Evolutionary conservation across 2,329 filamentous ascomycete species (phyloP).

Genomic region (Cordyceps pruinosa): DNA sequence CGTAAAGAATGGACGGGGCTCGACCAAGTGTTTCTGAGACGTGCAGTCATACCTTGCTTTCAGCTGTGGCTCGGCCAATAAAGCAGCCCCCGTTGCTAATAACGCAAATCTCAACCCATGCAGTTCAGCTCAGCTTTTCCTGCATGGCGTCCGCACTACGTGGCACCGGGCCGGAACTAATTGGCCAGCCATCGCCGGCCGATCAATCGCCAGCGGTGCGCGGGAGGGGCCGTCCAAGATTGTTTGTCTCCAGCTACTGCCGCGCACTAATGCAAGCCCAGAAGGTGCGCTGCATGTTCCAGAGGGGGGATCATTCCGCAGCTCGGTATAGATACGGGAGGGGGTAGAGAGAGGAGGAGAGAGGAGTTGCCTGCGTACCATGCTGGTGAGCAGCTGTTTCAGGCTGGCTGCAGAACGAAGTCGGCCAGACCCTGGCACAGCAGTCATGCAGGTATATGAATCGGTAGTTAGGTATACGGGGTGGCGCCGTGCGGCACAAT

Average conservation of each 20-base stretch:
- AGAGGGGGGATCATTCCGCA: background rate
- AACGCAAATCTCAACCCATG: slow-evolving; percentile 1
- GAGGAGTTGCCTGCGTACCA: background rate
- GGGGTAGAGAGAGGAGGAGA: background rate
- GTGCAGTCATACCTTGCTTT: background rate
- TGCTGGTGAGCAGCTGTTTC: slow-evolving; percentile 1
- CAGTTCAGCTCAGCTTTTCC: slow-evolving; percentile 1
- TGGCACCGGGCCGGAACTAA: background rate
- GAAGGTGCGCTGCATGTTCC: background rate
- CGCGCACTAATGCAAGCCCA: slow-evolving; percentile 7
- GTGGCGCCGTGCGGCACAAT: no score
- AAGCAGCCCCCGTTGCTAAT: background rate
- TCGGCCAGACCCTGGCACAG: background rate
- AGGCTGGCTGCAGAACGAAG: background rate
- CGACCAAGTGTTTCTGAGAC: background rate
- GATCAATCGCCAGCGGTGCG: background rate
- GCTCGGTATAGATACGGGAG: background rate
- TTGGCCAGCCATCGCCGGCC: background rate
- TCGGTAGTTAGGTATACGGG: background rate
- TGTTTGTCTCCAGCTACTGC: background rate
- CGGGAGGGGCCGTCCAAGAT: slow-evolving; percentile 4
- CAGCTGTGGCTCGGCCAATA: background rate
- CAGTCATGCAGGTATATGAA: background rate
- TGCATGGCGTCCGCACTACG: background rate
- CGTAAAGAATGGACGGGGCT: no score